Conservation (phyloP, 139 green algal species). For the Parachlorella kessleri region DNA sequence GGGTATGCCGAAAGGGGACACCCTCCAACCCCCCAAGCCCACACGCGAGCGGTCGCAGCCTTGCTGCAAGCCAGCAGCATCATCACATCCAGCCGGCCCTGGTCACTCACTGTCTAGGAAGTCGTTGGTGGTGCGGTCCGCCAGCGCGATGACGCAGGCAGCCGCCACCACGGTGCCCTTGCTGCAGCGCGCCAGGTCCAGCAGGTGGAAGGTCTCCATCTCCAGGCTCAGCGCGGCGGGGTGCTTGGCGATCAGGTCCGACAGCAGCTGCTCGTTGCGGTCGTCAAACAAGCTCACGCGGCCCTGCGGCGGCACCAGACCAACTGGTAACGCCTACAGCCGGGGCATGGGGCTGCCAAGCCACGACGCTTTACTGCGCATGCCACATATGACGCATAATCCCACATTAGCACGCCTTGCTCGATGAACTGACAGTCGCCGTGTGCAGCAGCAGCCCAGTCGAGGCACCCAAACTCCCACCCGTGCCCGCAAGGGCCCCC, state of each 20-base stretch:
- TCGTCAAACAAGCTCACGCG: constrained; percentile 55
- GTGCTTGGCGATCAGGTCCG: constrained; percentile 41
- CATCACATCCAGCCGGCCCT: background rate
- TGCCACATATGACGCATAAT: no score
- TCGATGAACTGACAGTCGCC: no score
- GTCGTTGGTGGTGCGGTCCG: constrained; percentile 65
- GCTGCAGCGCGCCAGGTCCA: constrained; percentile 70
- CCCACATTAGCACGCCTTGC: no score
- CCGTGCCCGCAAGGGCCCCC: no score
- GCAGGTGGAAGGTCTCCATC: constrained; percentile 85
- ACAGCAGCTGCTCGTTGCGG: constrained; percentile 58
- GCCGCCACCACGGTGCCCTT: constrained; percentile 53
- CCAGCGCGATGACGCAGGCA: constrained; percentile 66
- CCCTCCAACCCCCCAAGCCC: background rate
- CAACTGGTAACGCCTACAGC: no score
- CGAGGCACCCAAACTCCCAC: no score
- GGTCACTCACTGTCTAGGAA: background rate
- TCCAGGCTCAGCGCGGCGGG: constrained; percentile 59
- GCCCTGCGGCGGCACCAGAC: no score
- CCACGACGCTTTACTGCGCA: no score
- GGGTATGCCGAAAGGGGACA: background rate
- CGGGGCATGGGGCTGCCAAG: no score
- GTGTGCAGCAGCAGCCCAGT: no score
- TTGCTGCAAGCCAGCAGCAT: background rate
- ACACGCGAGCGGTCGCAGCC: background rate